A percentile compares a stretch with the other conserved stretches of the same genome.
Evolutionary conservation across 805 yeast genomes (phyloP).

Genomic region (Zygosaccharomyces pseudorouxii): DNA sequence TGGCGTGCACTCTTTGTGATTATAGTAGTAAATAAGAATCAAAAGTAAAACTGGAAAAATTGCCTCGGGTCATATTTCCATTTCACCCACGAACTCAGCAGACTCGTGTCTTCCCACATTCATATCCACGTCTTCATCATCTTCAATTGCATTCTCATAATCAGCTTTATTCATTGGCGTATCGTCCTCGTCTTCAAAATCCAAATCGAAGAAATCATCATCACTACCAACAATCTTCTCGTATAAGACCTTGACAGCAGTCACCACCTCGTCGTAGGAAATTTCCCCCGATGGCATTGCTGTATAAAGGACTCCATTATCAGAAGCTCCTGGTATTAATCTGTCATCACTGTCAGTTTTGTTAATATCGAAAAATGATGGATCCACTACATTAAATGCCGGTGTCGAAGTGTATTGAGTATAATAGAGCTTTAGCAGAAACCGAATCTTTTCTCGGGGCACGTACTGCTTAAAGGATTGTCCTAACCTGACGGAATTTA

Average conservation of each 20-base stretch:
- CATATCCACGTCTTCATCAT: constrained; percentile 28
- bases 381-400: constrained; percentile 48
- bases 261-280: constrained; percentile 85
- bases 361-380: constrained; percentile 38
- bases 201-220: constrained; percentile 94
- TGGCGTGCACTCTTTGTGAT: neutral
- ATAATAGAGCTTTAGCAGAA: constrained; percentile 56
- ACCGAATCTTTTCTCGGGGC: constrained; percentile 67
- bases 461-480: constrained; percentile 79
- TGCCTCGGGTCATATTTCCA: constrained; percentile 31
- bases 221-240: constrained; percentile 82
- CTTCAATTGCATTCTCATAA: constrained; percentile 30
- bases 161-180: constrained; percentile 8
- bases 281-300: constrained; percentile 79
- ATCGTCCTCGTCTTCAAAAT: constrained; percentile 91
- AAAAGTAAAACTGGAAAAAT: neutral
- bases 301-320: constrained; percentile 46
- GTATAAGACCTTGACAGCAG: constrained; percentile 73
- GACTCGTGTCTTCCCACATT: constrained; percentile 26
- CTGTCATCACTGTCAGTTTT: constrained; percentile 26
- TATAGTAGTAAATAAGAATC: neutral
- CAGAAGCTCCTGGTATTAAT: constrained; percentile 40
- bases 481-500: constrained; percentile 81
- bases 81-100: constrained; percentile 39
- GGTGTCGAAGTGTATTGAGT: constrained; percentile 55